Evolutionary conservation across 345 rosid genomes (phyloP), one percentile per base, ranked within the genome.

Genomic region (Cardamine resedifolia): DNA sequence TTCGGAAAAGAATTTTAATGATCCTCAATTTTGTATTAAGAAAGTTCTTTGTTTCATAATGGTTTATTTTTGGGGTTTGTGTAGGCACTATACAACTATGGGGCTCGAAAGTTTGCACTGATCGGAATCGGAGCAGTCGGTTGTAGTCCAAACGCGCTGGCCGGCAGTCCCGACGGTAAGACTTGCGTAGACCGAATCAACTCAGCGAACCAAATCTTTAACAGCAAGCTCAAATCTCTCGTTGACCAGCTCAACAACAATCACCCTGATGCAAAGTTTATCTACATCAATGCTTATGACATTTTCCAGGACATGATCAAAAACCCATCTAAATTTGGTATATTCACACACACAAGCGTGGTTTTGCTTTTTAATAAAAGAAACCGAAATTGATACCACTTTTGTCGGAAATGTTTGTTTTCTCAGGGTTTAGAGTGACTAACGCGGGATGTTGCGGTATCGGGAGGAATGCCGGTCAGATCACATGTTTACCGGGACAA

Each of bases 401-500:
- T 63, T 14, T 53, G 31, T 75, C 0, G 64, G 50, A 19, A 58
- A 41, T 51, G 16, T 18, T 21, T 41, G 11, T n/a, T 50, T 30
- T 56, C 53, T 44, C 82, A 89, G 90, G 90, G 28, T 84, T 89
- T 27, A 77, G 39, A 41, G 88, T 85, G 2, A 84, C 87, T 2
- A 84, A 86, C 59, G 76, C 80, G 0, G 96, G 93, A 7, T 90
- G 96, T 55, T 90, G 93, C 18, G 96, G 96, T 5, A 85, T 85
- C 0, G 96, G 96, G 28, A 83, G 91, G 62, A 90, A 90, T 77
- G 87, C 84, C 4, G 96, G 96, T 27, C 96, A 89, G 68, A 82
- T 87, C 43, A 88, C 91, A n/a, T 90, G 96, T 66, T 75, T 90
- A 64, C 96, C 96, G 3, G 24, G 31, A 21, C 87, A 83, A 65